Evolutionary conservation across 2,329 filamentous ascomycete genomes (phyloP).

Genomic region (Ceratocystis ficicola): DNA sequence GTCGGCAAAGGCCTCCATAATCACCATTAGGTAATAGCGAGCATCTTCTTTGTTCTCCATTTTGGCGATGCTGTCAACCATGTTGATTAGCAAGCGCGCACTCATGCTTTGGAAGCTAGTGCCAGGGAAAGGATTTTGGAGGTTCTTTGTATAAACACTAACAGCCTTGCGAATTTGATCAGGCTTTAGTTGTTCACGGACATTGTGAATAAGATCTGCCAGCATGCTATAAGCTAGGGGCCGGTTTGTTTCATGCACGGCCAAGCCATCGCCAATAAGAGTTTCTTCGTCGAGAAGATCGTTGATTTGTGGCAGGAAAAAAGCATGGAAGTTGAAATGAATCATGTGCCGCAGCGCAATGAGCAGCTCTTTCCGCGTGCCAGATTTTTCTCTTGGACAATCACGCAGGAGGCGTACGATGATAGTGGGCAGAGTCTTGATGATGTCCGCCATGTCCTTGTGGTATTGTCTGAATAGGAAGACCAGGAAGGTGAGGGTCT

Average conservation of each 20-base stretch:
- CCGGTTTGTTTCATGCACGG: conserved; percentile 91
- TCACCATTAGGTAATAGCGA: conserved; percentile 90
- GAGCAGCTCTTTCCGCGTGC: conserved; percentile 82
- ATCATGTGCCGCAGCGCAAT: conserved; percentile 97
- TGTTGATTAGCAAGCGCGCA: conserved; percentile 88
- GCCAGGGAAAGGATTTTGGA: conserved; percentile 90
- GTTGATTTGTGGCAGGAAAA: conserved; percentile 89
- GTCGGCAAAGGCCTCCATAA: conserved; percentile 92
- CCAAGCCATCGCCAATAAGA: conserved; percentile 86
- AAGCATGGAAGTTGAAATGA: conserved; percentile 95
- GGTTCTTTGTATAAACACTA: conserved; percentile 90
- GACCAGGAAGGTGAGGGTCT: conserved; percentile 97
- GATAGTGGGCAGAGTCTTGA: conserved; percentile 73
- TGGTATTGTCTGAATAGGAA: conserved; percentile 84
- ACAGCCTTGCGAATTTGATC: conserved; percentile 93
- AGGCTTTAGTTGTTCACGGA: conserved; percentile 74
- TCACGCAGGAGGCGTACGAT: conserved; percentile 86
- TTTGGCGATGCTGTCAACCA: conserved; percentile 96
- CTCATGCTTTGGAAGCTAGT: conserved; percentile 99
- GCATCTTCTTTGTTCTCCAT: conserved; percentile 88
- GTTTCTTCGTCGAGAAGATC: conserved; percentile 89
- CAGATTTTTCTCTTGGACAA: conserved; percentile 87
- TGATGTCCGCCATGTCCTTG: conserved; percentile 74
- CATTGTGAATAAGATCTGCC: conserved; percentile 93
- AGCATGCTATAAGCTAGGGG: conserved; percentile 97